Evolutionary conservation across 73 alveolate species (phyloP), one percentile per base, ranked within the genome.

Genomic region (Stentor coeruleus): DNA sequence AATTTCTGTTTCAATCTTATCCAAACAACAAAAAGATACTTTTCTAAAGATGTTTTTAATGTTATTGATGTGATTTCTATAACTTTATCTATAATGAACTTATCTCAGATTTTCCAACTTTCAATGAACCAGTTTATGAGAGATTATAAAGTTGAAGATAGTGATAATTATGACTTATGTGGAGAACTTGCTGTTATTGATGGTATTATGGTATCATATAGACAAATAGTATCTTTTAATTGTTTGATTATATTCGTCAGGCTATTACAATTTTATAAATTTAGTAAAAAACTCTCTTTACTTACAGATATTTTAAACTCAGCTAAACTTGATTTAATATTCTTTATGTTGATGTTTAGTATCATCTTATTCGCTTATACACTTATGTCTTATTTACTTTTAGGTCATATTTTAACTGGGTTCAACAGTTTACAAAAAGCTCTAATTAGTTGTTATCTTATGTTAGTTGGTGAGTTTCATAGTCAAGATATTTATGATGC

Each of bases 281-380:
- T 88, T 80, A 74, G 87, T 72, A 84, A 77, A 79, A 83, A 83
- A 39, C 82, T 88, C 11, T 85, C 91, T 2, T 58, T 83, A 28
- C 85, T 88, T 33, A 59, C 84, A 15, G 91, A 88, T 59, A 84
- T 88, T n/a, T 31, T 88, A 4, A 41, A 60, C 3, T 77, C 85
- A 3, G 90, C 95, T 30, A 38, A 36, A 14, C 35, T 40, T 38
- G 95, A 89, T 77, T 58, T 89, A 11, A 14, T 89, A 3, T 89
- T 89, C 86, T 89, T 85, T 59, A 84, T 86, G 3, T 2, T 81
- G 30, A 89, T 89, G 92, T 59, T 85, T 73, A 74, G 76, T 3
- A 55, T 89, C 40, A 49, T 85, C 30, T 74, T 86, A 39, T 35
- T 82, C 39, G 90, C 88, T 26, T 89, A 81, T 81, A 60, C 90